These are phyloP conservation scores for Maudiozyma turicensis DNA, from an alignment of 805 yeast genomes.

Conservation along the genomic window DNA sequence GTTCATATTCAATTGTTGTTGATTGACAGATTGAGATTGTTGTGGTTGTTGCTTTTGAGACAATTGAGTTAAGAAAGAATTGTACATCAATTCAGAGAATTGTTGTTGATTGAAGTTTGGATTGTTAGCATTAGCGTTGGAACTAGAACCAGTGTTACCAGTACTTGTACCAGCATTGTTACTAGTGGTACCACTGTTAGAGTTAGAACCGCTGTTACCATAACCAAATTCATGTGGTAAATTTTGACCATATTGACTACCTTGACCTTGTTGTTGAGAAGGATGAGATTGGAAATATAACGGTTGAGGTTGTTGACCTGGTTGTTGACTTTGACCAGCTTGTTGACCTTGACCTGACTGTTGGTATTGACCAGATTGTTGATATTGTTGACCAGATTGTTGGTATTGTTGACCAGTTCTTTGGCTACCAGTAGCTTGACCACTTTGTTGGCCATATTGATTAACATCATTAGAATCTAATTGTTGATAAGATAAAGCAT, in stretches of 20 bases:
- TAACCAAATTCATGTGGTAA: slow-evolving; percentile 17
- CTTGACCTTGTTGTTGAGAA: slow-evolving; percentile 6
- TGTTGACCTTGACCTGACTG: slow-evolving; percentile 4
- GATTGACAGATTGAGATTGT: slow-evolving; percentile 4
- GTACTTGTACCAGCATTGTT: not conserved
- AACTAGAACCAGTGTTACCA: not conserved
- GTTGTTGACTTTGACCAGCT: not conserved
- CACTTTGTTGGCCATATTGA: slow-evolving; percentile 8
- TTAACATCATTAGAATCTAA: slow-evolving; percentile 11
- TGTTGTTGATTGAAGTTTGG: slow-evolving; percentile 20
- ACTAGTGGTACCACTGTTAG: slow-evolving; percentile 1
- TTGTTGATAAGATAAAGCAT: slow-evolving; percentile 19
- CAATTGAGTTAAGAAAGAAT: slow-evolving; percentile 26
- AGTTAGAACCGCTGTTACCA: slow-evolving; percentile 6
- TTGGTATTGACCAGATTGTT: not conserved
- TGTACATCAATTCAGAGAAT: slow-evolving; percentile 28
- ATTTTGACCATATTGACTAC: slow-evolving; percentile 3
- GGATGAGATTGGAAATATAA: slow-evolving; percentile 3
- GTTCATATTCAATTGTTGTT: not conserved
- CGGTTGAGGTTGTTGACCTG: slow-evolving; percentile 5
- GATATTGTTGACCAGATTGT: slow-evolving; percentile 6
- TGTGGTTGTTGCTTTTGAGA: slow-evolving; percentile 21
- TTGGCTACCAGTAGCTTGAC: slow-evolving; percentile 1
- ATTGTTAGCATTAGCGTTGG: slow-evolving; percentile 2
- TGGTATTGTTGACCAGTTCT: slow-evolving; percentile 6